phyloP scores from a whole-genome alignment of 441 rosid species.

The Syzygium malaccense region DNA sequence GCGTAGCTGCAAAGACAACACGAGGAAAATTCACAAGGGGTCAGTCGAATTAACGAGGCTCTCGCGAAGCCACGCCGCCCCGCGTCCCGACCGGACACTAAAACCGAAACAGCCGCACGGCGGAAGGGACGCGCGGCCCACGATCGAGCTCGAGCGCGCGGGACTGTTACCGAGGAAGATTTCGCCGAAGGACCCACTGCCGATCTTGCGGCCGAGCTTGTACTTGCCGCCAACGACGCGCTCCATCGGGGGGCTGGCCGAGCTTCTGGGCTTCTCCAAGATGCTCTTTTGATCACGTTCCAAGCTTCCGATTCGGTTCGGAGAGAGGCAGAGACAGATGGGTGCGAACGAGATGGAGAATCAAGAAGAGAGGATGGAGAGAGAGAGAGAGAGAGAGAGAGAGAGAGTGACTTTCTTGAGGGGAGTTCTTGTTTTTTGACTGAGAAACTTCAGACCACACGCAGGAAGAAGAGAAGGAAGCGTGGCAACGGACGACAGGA shows the following conservation, averaged over 20 bases:
- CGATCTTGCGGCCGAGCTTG: constrained; percentile 39
- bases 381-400: background rate
- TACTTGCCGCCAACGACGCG: constrained; percentile 26
- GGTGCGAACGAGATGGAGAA: background rate
- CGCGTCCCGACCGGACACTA: background rate
- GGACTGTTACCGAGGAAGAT: constrained; percentile 24
- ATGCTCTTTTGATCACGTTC: background rate
- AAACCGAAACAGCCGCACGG: background rate
- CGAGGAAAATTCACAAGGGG: background rate
- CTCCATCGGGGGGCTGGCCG: constrained; percentile 16
- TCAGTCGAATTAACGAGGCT: background rate
- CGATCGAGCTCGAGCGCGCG: background rate
- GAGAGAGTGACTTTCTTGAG: background rate
- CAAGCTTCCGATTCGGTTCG: background rate
- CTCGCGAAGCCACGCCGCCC: background rate
- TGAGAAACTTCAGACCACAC: background rate
- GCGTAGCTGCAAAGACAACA: constrained; percentile 16
- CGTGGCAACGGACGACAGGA: background rate
- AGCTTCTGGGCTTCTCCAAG: background rate
- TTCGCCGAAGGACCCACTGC: constrained; percentile 47
- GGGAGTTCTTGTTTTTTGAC: background rate
- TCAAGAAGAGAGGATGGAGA: background rate
- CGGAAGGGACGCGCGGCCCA: background rate
- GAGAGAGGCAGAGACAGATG: background rate
- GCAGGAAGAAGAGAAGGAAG: background rate